phyloP scores from a whole-genome alignment of 495 filamentous ascomycete species.

The Gamarada debralockiae region DNA sequence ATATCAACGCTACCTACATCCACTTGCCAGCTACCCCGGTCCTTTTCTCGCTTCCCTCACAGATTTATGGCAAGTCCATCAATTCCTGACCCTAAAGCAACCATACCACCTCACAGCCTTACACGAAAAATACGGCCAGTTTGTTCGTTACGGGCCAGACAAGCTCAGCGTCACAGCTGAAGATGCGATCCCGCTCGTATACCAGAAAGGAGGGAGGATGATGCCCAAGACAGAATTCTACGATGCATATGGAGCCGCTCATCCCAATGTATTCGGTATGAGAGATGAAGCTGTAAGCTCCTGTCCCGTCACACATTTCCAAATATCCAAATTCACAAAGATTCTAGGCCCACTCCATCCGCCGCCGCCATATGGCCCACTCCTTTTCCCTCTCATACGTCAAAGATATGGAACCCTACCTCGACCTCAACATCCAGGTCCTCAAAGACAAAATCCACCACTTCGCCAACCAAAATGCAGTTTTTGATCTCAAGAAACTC shows the following conservation, averaged over 20 bases:
- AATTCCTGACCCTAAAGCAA: slow-evolving; percentile 30
- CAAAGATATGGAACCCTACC: not conserved
- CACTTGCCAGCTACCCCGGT: slow-evolving; percentile 60
- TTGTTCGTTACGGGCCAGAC: slow-evolving; percentile 58
- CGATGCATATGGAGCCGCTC: not conserved
- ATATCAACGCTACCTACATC: slow-evolving; percentile 28
- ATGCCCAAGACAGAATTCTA: slow-evolving; percentile 15
- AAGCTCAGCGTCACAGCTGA: slow-evolving; percentile 39
- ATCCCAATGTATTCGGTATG: slow-evolving; percentile 12
- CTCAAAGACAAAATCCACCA: not conserved
- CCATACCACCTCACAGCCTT: slow-evolving; percentile 44
- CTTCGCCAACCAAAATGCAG: not conserved
- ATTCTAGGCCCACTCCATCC: not conserved
- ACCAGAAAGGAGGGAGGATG: not conserved
- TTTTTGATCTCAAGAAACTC: slow-evolving; percentile 2
- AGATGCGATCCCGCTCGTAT: slow-evolving; percentile 23
- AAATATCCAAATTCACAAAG: not conserved
- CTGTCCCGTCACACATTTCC: not conserved
- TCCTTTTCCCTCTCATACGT: not conserved
- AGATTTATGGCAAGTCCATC: slow-evolving; percentile 47
- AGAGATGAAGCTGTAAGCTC: slow-evolving; percentile 5
- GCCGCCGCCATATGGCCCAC: slow-evolving; percentile 7
- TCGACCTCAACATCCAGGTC: slow-evolving; percentile 1
- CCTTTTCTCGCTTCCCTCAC: slow-evolving; percentile 54
- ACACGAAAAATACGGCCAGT: slow-evolving; percentile 29